Evolutionary conservation across 176 grass and related monocot species (phyloP).

Genomic region (Hyparrhenia diplandra): DNA sequence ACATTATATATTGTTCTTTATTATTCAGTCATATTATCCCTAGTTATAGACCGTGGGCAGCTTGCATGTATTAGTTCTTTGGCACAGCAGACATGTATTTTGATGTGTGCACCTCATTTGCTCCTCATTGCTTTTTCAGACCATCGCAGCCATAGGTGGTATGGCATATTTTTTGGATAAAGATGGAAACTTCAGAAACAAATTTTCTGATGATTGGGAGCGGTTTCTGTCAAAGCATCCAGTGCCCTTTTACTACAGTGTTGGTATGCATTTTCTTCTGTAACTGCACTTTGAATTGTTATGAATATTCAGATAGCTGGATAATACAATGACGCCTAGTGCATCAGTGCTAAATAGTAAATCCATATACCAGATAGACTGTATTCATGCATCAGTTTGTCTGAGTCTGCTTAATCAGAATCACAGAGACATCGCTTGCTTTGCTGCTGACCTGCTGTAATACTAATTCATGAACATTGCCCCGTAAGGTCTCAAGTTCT

Average conservation of each 20-base stretch:
- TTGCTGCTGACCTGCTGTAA: not conserved
- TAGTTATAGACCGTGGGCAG: not conserved
- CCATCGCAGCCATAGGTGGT: conserved; percentile 61
- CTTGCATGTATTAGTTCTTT: not conserved
- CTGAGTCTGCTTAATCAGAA: not conserved
- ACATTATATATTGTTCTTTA: not conserved
- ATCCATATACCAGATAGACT: not conserved
- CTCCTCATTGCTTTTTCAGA: conserved; percentile 30
- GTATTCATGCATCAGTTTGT: not conserved
- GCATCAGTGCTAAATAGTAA: not conserved
- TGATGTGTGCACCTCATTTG: not conserved
- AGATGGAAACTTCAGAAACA: conserved; percentile 76
- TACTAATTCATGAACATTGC: not conserved
- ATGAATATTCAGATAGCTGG: not conserved
- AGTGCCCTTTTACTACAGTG: conserved; percentile 78
- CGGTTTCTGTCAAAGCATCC: conserved; percentile 81
- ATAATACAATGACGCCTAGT: not conserved
- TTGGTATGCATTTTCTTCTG: conserved; percentile 41
- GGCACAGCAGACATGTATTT: not conserved
- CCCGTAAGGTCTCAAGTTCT: not conserved
- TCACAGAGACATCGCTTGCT: not conserved
- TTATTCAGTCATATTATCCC: not conserved
- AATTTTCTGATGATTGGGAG: conserved; percentile 75
- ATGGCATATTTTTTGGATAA: conserved; percentile 65
- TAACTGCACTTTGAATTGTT: not conserved